Evolutionary conservation across 2,329 filamentous ascomycete genomes (phyloP), one percentile per base, ranked within the genome.

Genomic region (Pyricularia grisea): DNA sequence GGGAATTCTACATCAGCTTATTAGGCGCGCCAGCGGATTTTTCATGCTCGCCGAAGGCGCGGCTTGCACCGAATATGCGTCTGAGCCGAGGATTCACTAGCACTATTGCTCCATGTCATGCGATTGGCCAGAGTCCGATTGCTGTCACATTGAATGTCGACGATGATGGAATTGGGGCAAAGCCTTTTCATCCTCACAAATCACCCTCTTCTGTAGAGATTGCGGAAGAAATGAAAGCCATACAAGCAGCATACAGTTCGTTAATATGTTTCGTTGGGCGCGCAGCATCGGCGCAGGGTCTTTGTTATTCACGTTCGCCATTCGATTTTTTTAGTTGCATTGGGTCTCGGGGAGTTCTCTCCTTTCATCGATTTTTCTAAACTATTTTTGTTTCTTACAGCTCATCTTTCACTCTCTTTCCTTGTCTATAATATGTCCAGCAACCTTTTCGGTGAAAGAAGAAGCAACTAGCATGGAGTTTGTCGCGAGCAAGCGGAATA

Each of bases 371-470:
- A n/a, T 31, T 64, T 64, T 31, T 64, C 9, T 31, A 1, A 25
- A 17, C 23, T n/a, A 10, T 28, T 27, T 63, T 25, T 64, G 28
- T 27, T 14, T 64, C 10, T 64, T 17, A 27, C 28, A 27, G 25
- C 61, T 64, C 28, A 28, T 64, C 20, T 64, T 64, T 64, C 61
- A 20, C 25, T 67, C 65, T 27, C 20, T 27, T 67, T 67, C n/a
- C 36, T 67, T 67, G 64, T 65, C 33, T 36, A 65, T 65, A 65
- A 65, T 65, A 65, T 25, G 64, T 65, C 30, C 33, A 65, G 28
- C 30, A 65, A 23, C n/a, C 25, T 30, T 65, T 65, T 30, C 30
- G 33, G 64, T 33, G 64, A 65, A 31, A 12, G 42, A 55, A 55
- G 42, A 55, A 55, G 42, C 17, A n/a, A 55, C 7, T 55, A 55